phyloP scores from a whole-genome alignment of 2,329 filamentous ascomycete genomes.

The Nannizziopsis barbatae region DNA sequence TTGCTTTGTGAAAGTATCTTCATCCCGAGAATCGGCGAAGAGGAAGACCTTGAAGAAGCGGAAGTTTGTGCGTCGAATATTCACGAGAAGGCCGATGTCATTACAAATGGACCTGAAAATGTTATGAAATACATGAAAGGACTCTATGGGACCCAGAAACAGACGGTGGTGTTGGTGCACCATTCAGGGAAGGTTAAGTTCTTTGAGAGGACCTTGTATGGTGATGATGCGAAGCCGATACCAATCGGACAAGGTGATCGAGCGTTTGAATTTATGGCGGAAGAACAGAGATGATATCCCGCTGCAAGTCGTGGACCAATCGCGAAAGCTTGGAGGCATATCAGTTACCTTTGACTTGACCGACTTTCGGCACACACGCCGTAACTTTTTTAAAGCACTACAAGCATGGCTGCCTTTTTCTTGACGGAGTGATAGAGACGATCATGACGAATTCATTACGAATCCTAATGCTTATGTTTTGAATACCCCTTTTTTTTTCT shows the following conservation, averaged over 20 bases:
- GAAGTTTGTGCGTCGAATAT: constrained; percentile 29
- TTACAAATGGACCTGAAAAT: constrained; percentile 15
- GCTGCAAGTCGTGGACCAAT: too few relatives aligned
- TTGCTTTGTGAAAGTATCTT: constrained; percentile 51
- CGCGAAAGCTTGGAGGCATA: too few relatives aligned
- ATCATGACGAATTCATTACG: not conserved
- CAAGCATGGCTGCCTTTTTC: too few relatives aligned
- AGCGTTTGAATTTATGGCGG: constrained; percentile 28
- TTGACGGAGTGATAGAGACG: not conserved
- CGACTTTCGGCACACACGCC: too few relatives aligned
- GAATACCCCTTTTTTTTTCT: not conserved
- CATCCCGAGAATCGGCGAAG: constrained; percentile 45
- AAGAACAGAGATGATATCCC: constrained; percentile 10
- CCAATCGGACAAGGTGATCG: constrained; percentile 38
- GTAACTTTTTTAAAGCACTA: too few relatives aligned
- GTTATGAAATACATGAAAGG: constrained; percentile 33
- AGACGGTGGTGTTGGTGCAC: constrained; percentile 50
- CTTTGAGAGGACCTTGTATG: constrained; percentile 51
- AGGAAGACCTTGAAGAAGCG: constrained; percentile 29
- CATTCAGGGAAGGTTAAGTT: constrained; percentile 47
- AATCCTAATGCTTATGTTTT: not conserved
- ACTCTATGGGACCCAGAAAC: constrained; percentile 54
- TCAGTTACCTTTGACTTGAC: too few relatives aligned
- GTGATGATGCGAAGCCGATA: constrained; percentile 40
- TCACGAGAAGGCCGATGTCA: constrained; percentile 17